Evolutionary conservation across 139 green algal species (phyloP).

Genomic region (Protoeuglena noctilucae): DNA sequence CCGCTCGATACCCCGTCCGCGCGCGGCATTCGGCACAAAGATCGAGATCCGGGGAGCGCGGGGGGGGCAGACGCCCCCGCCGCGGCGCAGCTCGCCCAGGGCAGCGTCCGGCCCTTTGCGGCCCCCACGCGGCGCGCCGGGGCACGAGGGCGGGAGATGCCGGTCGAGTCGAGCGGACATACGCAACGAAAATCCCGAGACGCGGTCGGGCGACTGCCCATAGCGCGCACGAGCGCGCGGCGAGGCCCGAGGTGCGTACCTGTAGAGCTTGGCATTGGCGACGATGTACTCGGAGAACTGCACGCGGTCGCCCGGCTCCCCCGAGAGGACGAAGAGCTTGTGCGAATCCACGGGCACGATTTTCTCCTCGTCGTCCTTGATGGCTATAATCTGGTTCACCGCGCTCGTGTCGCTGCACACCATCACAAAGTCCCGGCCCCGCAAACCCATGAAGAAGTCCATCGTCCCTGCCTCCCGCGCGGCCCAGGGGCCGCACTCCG

Average conservation of each 20-base stretch:
- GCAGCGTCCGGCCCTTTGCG: not conserved
- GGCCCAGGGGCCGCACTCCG: too few relatives aligned
- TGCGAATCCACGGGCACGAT: conserved; percentile 4
- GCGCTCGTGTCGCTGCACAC: conserved; percentile 77
- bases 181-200: too few relatives aligned
- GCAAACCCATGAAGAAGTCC: conserved; percentile 56
- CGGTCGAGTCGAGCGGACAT: too few relatives aligned
- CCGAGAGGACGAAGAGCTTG: conserved; percentile 1
- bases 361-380: conserved; percentile 97
- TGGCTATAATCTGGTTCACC: conserved; percentile 79
- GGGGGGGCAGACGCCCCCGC: not conserved
- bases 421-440: conserved; percentile 85
- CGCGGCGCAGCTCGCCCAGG: not conserved
- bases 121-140: too few relatives aligned
- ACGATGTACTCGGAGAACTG: conserved; percentile 69
- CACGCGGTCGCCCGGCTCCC: conserved; percentile 16
- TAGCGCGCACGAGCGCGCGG: too few relatives aligned
- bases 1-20: too few relatives aligned
- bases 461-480: conserved; percentile 20
- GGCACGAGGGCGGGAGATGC: not conserved
- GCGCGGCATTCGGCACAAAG: too few relatives aligned
- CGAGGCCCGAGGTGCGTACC: too few relatives aligned
- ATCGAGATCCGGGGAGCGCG: too few relatives aligned
- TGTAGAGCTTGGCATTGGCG: conserved; percentile 84
- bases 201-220: not conserved